A percentile compares a stretch with the other conserved stretches of the same genome.
Evolutionary conservation across 768 basidiomycete species (phyloP).

Genomic region (Gloeophyllum trabeum): DNA sequence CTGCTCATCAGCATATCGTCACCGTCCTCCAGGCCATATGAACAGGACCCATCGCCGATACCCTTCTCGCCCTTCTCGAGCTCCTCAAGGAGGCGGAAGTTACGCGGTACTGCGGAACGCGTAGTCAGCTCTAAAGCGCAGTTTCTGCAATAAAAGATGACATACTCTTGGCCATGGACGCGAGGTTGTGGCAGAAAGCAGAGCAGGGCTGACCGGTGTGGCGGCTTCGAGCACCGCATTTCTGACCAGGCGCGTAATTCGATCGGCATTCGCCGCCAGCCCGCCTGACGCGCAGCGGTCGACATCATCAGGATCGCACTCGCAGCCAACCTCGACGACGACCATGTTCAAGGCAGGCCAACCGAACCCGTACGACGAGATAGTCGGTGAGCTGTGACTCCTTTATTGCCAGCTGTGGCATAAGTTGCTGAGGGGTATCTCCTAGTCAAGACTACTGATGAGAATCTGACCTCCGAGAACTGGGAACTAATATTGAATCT

Average conservation of each 20-base stretch:
- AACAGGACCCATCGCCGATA: constrained; percentile 95
- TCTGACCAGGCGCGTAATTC: too few relatives aligned
- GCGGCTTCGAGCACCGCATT: too few relatives aligned
- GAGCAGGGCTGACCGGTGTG: too few relatives aligned
- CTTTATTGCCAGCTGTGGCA: neutral
- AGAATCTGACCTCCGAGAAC: constrained; percentile 89
- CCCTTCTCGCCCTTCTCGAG: constrained; percentile 99
- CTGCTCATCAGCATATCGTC: constrained; percentile 97
- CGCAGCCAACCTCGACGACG: too few relatives aligned
- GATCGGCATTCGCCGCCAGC: too few relatives aligned
- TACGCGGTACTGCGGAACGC: constrained; percentile 77
- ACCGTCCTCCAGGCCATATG: constrained; percentile 89
- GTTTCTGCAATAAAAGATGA: too few relatives aligned
- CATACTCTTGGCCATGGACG: constrained; percentile 22
- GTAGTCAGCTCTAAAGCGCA: too few relatives aligned
- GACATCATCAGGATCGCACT: too few relatives aligned
- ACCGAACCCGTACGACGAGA: constrained; percentile 78
- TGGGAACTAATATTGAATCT: constrained; percentile 92
- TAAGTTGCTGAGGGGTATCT: constrained; percentile 3
- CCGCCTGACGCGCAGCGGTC: too few relatives aligned
- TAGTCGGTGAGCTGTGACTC: constrained; percentile 59
- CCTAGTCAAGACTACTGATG: constrained; percentile 91
- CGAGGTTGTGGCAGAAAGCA: too few relatives aligned
- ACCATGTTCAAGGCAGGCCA: constrained; percentile 69
- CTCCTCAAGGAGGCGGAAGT: constrained; percentile 94